phyloP scores from a whole-genome alignment of 225 moss, liverwort and hornwort genomes.

The Ulota crispa region DNA sequence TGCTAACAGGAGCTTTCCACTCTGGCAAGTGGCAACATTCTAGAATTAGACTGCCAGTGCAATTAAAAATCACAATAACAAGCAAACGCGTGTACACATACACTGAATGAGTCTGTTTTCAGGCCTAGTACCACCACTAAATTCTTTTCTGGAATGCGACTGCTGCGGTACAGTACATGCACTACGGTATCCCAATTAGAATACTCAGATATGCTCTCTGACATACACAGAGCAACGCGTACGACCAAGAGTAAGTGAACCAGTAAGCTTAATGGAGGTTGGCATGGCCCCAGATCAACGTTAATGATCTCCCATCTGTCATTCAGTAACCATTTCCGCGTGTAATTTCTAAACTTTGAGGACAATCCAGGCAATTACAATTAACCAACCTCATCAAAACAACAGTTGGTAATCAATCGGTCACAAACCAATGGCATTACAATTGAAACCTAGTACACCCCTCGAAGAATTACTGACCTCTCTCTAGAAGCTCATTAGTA shows the following conservation, averaged over 20 bases:
- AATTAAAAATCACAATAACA: neutral
- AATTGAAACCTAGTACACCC: conserved; percentile 13
- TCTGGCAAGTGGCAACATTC: neutral
- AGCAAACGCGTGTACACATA: neutral
- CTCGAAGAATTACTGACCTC: conserved; percentile 4
- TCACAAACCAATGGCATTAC: conserved; percentile 3
- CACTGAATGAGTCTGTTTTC: neutral
- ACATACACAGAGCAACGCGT: neutral
- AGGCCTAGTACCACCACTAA: neutral
- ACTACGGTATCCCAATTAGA: neutral
- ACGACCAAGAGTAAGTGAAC: conserved; percentile 1
- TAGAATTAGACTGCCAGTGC: neutral
- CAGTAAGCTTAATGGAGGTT: neutral
- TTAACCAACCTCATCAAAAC: conserved; percentile 1
- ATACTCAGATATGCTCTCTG: conserved; percentile 20
- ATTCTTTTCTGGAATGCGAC: neutral
- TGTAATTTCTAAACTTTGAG: neutral
- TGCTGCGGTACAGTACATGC: neutral
- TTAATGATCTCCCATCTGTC: neutral
- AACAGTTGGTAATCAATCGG: neutral
- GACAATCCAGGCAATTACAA: neutral
- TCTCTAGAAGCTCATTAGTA: neutral
- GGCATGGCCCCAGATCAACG: neutral
- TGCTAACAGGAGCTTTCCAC: neutral
- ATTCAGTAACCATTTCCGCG: neutral